These are phyloP conservation scores for Boletales sp. DNA, from an alignment of 768 basidiomycete genomes.

Conservation along the genomic window DNA sequence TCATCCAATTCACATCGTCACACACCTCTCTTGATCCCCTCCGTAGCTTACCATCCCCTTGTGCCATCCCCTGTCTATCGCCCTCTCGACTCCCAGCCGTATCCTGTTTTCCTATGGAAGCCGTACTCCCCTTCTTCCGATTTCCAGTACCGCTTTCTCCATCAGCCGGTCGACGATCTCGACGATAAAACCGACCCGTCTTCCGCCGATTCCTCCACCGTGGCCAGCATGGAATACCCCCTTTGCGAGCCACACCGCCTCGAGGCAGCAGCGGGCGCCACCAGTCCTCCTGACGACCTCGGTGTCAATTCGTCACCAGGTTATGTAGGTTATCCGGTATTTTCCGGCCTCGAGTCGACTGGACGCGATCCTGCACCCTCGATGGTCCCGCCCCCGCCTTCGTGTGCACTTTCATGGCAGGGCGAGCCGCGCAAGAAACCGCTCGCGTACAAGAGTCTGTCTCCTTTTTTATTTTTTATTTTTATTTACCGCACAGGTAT, in stretches of 20 bases:
- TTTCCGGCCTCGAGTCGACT: conserved; percentile 12
- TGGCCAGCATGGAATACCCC: conserved; percentile 10
- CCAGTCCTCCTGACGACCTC: conserved; percentile 7
- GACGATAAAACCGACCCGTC: conserved; percentile 27
- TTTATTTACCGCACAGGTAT: background rate
- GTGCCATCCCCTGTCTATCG: conserved; percentile 19
- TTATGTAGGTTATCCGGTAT: conserved; percentile 10
- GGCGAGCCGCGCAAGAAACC: conserved; percentile 19
- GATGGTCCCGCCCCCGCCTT: conserved; percentile 1
- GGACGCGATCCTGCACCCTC: conserved; percentile 8
- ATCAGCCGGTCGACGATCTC: conserved; percentile 14
- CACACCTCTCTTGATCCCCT: conserved; percentile 2
- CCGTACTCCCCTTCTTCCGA: conserved; percentile 29
- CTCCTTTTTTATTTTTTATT: background rate
- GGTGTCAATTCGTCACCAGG: conserved; percentile 11
- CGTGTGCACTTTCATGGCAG: conserved; percentile 5
- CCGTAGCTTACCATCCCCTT: conserved; percentile 16
- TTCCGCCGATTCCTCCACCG: conserved; percentile 18
- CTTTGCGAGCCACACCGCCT: conserved; percentile 4
- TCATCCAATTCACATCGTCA: background rate
- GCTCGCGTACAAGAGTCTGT: conserved; percentile 29
- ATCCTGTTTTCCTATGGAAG: conserved; percentile 22
- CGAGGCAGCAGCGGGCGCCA: background rate
- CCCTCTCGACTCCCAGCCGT: conserved; percentile 10
- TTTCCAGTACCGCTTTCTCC: conserved; percentile 9